Conservation (phyloP, 768 basidiomycete species). For the Lactarius vividus region DNA sequence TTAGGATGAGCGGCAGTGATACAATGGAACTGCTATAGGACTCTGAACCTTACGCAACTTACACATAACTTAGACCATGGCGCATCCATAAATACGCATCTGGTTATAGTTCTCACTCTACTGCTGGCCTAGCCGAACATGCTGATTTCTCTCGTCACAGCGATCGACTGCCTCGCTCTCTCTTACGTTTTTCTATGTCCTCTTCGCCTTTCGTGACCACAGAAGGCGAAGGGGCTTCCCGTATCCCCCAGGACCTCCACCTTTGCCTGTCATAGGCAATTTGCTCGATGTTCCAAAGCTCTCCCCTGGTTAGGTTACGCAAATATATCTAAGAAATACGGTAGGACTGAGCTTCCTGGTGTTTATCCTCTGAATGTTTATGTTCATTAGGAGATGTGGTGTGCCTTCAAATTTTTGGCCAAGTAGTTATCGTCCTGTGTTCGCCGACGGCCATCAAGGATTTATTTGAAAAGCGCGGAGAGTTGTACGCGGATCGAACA, state of each 20-base stretch:
- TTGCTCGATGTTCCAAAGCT: constrained; percentile 1
- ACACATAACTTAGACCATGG: too few relatives aligned
- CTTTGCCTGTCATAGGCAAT: constrained; percentile 7
- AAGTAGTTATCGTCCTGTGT: constrained; percentile 7
- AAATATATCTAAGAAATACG: constrained; percentile 1
- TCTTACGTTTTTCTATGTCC: not conserved
- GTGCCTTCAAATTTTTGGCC: constrained; percentile 8
- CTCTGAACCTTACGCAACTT: too few relatives aligned
- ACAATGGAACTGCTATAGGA: too few relatives aligned
- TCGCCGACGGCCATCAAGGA: constrained; percentile 8
- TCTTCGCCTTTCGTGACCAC: not conserved
- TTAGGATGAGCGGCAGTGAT: too few relatives aligned
- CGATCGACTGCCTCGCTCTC: not conserved
- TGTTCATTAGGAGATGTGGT: constrained; percentile 5
- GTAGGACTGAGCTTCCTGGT: not conserved
- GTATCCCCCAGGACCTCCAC: not conserved
- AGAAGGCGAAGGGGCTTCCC: constrained; percentile 2
- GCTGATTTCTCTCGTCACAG: not conserved
- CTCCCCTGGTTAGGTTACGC: not conserved
- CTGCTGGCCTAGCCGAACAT: too few relatives aligned
- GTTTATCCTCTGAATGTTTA: not conserved
- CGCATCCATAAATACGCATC: too few relatives aligned
- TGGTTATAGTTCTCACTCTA: not conserved
- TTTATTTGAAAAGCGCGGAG: constrained; percentile 14
- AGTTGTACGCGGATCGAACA: constrained; percentile 8